Base-by-base conservation (phyloP, 352 stramenopile species). In the Globisporangium nunn region DNA sequence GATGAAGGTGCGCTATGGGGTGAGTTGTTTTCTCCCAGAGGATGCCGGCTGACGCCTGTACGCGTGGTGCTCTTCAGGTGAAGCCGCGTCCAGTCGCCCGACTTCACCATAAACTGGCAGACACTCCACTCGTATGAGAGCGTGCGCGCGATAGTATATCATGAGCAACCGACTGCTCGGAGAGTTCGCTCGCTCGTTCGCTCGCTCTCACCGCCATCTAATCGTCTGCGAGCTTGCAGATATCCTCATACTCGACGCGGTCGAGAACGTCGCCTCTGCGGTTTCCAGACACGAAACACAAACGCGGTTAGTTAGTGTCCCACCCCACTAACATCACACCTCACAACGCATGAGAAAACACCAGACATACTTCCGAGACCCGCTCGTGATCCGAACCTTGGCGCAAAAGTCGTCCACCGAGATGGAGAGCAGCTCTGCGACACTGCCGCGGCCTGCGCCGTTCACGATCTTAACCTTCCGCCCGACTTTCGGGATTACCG, bases 211-310 rank as follows among this genome's bases (percentile, higher is more conserved):
- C 23, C 33, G 11, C 37, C 11, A 17, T 12, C 58, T 60, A 78
- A 6, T 81, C 68, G 1, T 88, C 77, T 4, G 63, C 75, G 0
- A 91, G 55, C 57, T 78, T 78, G 61, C 85, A 88, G 59, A 93
- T 84, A 60, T 92, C 83, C 72, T 95, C 83, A 51, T 93, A 92
- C 63, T 93, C 85, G 41, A 95, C 78, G 33, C 67, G 63, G 46
- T 90, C 67, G 46, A 95, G 52, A 6, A 75, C 69, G 3, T 91
- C 70, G 2, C 83, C 85, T 59, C 78, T 88, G 51, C 10, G 37
- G 46, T 49, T 39, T 39, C 7, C 23, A 47, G 45, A 23, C 15
- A 43, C 30, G 39, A 70, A 12, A 58, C 7, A 48, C 50, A 48
- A 31, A 28, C 15, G 11, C 43, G 12, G 44, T 49, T 18, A 49